phyloP scores from a whole-genome alignment of 2,329 filamentous ascomycete genomes.

The Dactylonectria estremocensis region DNA sequence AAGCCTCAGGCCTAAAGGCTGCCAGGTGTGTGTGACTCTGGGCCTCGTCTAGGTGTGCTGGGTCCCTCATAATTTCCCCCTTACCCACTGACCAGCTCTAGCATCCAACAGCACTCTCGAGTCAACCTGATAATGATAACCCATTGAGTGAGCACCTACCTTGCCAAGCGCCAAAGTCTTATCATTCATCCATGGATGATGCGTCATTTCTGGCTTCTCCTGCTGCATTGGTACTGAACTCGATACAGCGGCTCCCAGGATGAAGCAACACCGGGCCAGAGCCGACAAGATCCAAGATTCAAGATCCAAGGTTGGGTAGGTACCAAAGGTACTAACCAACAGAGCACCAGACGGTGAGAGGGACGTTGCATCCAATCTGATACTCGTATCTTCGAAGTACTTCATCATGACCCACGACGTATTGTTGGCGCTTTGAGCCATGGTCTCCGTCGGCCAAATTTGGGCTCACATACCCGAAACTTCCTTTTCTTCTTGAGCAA shows the following conservation, averaged over 20 bases:
- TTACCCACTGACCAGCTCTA: slow-evolving; percentile 34
- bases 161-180: slow-evolving; percentile 33
- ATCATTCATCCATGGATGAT: slow-evolving; percentile 32
- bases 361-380: slow-evolving; percentile 10
- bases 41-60: slow-evolving; percentile 12
- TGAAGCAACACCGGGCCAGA: neutral
- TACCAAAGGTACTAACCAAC: neutral
- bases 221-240: neutral
- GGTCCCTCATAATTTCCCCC: slow-evolving; percentile 41
- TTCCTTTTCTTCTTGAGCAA: slow-evolving; percentile 16
- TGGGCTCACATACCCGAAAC: neutral
- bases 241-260: slow-evolving; percentile 3
- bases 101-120: slow-evolving; percentile 20
- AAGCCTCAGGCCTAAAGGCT: slow-evolving; percentile 24
- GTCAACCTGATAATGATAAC: slow-evolving; percentile 24
- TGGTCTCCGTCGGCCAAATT: slow-evolving; percentile 17
- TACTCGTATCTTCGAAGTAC: slow-evolving; percentile 34
- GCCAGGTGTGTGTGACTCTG: slow-evolving; percentile 1
- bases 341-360: neutral
- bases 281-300: neutral
- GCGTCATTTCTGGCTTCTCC: slow-evolving; percentile 21
- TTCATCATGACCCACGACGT: slow-evolving; percentile 17
- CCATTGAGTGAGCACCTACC: slow-evolving; percentile 16
- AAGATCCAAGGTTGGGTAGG: neutral
- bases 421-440: slow-evolving; percentile 1